Evolutionary conservation across 73 alveolate genomes (phyloP).

Genomic region (Tetrahymena elliotti): DNA sequence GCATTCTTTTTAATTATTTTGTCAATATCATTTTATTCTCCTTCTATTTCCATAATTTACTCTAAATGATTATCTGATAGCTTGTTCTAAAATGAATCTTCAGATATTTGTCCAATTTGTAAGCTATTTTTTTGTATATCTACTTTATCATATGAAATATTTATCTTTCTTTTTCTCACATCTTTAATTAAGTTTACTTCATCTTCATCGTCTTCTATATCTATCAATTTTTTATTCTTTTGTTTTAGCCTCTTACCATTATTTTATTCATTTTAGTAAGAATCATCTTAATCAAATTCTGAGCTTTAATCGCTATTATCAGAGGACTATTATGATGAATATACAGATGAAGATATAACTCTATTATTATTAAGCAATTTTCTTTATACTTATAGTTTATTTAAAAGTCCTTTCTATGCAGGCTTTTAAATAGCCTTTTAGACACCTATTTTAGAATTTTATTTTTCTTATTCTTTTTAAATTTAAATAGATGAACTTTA

Average conservation of each 20-base stretch:
- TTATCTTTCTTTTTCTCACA: neutral
- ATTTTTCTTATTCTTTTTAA: neutral
- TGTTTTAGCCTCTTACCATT: neutral
- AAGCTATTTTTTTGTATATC: neutral
- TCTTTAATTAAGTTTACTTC: neutral
- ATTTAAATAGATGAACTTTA: neutral
- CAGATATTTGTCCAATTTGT: no score
- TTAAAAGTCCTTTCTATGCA: neutral
- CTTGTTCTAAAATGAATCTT: no score
- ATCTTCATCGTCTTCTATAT: neutral
- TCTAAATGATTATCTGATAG: neutral
- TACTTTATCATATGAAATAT: neutral
- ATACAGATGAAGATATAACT: neutral
- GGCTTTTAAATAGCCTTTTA: neutral
- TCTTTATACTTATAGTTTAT: neutral
- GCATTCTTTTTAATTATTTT: neutral
- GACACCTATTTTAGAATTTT: neutral
- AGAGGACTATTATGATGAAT: neutral
- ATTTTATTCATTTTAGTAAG: neutral
- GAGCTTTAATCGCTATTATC: neutral
- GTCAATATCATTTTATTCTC: neutral
- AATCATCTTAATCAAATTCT: neutral
- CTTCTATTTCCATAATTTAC: neutral
- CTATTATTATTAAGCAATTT: neutral
- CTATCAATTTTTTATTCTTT: no score